A percentile compares a stretch with the other conserved stretches of the same genome.
Conservation (phyloP, 306 rosid species). For the Prunus mume region DNA sequence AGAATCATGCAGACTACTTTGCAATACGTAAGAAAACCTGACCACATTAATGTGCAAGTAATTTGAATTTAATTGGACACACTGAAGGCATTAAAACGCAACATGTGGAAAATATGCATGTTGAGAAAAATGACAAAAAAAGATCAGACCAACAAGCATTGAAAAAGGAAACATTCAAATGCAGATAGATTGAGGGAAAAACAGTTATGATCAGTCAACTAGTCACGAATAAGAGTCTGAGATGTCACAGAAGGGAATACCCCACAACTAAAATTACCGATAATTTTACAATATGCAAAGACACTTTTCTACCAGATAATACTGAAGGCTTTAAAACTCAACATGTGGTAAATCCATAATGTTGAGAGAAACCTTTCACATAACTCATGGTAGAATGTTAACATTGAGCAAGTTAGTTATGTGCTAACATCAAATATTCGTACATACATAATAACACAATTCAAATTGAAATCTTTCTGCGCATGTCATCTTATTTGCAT, state of each 20-base stretch:
- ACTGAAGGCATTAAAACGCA: not conserved
- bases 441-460: conserved; percentile 1
- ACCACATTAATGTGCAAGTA: not conserved
- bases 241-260: not conserved
- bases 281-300: not conserved
- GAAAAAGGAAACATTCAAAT: not conserved
- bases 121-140: not conserved
- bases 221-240: not conserved
- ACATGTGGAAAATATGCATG: not conserved
- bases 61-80: not conserved
- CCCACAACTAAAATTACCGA: not conserved
- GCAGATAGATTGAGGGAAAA: not conserved
- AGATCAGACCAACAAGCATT: not conserved
- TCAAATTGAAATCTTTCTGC: not conserved
- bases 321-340: too few relatives aligned
- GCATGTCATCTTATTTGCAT: not conserved
- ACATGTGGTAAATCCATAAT: too few relatives aligned
- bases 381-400: not conserved
- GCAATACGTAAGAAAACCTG: not conserved
- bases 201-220: not conserved
- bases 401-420: not conserved
- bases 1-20: not conserved
- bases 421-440: not conserved
- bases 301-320: not conserved
- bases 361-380: not conserved